These are phyloP conservation scores for Carpinus fangiana DNA, from an alignment of 306 rosid genomes.

Conservation along the genomic window DNA sequence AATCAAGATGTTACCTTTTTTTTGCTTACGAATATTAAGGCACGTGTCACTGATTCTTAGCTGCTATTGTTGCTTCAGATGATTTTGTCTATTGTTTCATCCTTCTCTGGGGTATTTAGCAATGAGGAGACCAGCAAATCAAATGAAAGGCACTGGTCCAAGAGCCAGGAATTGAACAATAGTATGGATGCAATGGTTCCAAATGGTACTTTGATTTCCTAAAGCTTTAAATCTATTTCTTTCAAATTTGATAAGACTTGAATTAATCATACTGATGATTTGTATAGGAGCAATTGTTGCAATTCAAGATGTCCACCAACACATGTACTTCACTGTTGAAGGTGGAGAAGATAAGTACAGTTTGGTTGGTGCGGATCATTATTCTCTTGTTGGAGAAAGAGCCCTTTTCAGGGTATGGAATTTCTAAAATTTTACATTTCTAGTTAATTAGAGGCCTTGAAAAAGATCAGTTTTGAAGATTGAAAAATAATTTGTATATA, in stretches of 20 bases:
- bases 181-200: conserved; percentile 64
- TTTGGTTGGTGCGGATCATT: conserved; percentile 70
- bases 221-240: conserved; percentile 23
- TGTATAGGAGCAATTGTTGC: conserved; percentile 88
- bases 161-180: conserved; percentile 41
- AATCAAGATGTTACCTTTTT: conserved; percentile 6
- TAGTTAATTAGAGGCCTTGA: conserved; percentile 1
- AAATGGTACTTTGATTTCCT: conserved; percentile 52
- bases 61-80: conserved; percentile 45
- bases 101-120: conserved; percentile 53
- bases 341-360: conserved; percentile 57
- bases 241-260: conserved; percentile 27
- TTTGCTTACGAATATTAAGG: not conserved
- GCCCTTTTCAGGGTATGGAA: conserved; percentile 89
- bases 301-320: conserved; percentile 82
- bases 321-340: conserved; percentile 82
- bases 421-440: conserved; percentile 7
- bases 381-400: conserved; percentile 86
- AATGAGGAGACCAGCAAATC: conserved; percentile 35
- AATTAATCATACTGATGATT: conserved; percentile 37
- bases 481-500: not conserved
- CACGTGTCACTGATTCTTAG: conserved; percentile 22
- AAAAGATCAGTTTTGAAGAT: not conserved
- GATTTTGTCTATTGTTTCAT: conserved; percentile 58
- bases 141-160: conserved; percentile 37